These are phyloP conservation scores for Syncephalastrum racemosum DNA, from an alignment of 371 early-diverging fungal genomes.

Conservation along the genomic window DNA sequence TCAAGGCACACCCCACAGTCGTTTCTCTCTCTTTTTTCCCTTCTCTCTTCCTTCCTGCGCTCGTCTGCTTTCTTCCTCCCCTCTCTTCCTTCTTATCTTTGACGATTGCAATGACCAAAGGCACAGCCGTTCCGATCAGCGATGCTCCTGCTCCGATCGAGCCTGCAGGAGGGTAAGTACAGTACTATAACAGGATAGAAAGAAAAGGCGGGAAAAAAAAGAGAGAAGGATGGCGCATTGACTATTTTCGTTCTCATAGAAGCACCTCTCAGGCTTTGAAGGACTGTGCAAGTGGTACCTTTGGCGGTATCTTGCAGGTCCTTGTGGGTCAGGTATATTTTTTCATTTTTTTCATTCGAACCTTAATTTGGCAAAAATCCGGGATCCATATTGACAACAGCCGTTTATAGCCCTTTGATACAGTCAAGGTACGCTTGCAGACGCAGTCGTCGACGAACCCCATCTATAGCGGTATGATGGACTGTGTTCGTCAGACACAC, in stretches of 20 bases:
- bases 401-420: conserved; percentile 71
- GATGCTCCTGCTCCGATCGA: too few relatives aligned
- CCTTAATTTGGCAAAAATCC: not conserved
- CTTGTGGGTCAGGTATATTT: conserved; percentile 71
- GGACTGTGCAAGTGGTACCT: conserved; percentile 76
- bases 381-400: conserved; percentile 6
- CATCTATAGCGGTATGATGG: conserved; percentile 69
- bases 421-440: conserved; percentile 87
- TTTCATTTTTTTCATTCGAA: not conserved
- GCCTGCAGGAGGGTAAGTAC: too few relatives aligned
- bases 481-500: conserved; percentile 73
- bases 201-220: too few relatives aligned
- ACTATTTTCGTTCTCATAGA: too few relatives aligned
- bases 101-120: conserved; percentile 24
- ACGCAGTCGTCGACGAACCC: conserved; percentile 73
- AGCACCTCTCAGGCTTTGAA: conserved; percentile 56
- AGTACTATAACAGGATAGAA: too few relatives aligned
- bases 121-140: too few relatives aligned
- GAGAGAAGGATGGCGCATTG: too few relatives aligned
- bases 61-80: too few relatives aligned
- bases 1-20: too few relatives aligned
- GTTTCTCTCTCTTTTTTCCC: too few relatives aligned
- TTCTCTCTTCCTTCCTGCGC: too few relatives aligned
- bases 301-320: conserved; percentile 79
- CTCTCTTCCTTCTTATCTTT: conserved; percentile 2